phyloP scores from a whole-genome alignment of 106 monocot genomes.

The Platanthera guangdongensis region DNA sequence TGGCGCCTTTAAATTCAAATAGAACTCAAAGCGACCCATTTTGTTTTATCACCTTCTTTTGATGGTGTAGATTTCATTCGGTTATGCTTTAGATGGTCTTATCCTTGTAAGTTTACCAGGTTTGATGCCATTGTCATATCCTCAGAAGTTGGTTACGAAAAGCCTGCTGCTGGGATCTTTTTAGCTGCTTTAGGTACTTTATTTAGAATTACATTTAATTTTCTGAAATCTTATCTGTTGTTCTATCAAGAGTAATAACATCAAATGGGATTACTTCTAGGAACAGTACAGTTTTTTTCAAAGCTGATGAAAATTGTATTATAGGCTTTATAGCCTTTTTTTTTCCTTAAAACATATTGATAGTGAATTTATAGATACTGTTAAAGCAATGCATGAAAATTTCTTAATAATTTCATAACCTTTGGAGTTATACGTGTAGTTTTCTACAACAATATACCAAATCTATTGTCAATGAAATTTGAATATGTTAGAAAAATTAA shows the following conservation, averaged over 20 bases:
- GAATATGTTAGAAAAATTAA: neutral
- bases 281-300: neutral
- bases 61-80: neutral
- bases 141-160: conserved; percentile 91
- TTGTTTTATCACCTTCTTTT: neutral
- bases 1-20: neutral
- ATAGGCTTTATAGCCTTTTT: neutral
- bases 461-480: neutral
- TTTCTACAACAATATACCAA: neutral
- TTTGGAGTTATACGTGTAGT: neutral
- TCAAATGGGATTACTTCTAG: neutral
- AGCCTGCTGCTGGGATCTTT: conserved; percentile 79
- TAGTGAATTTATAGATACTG: neutral
- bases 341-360: neutral
- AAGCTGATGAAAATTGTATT: neutral
- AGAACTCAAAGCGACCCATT: too few relatives aligned
- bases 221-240: neutral
- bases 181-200: conserved; percentile 76
- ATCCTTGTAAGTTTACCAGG: conserved; percentile 20
- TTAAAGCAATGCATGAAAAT: neutral
- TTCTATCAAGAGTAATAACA: neutral
- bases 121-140: conserved; percentile 93
- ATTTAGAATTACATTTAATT: neutral
- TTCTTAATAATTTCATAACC: neutral
- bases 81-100: conserved; percentile 7